Percentiles rank a stretch among this genome's conserved stretches.
These are phyloP conservation scores for Pseudogymnoascus sp. DNA, from an alignment of 2,329 filamentous ascomycete genomes.

Conservation along the genomic window DNA sequence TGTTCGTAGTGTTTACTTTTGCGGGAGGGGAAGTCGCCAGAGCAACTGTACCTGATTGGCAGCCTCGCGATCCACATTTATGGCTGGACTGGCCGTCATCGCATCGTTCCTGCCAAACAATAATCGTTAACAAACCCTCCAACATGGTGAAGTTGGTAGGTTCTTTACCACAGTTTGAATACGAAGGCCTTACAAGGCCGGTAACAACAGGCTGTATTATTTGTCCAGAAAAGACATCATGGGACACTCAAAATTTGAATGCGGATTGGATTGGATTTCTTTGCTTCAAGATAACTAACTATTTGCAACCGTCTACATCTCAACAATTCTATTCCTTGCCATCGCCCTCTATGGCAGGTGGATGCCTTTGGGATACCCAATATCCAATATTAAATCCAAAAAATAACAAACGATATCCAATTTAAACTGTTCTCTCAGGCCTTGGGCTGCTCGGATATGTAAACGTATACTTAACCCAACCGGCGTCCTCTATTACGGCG, in stretches of 20 bases:
- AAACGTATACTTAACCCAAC: background rate
- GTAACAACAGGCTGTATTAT: background rate
- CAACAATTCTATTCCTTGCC: background rate
- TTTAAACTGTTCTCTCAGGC: background rate
- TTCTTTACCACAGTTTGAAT: background rate
- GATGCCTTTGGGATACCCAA: background rate
- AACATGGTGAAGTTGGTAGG: background rate
- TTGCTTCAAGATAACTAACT: background rate
- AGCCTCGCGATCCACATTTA: conserved; percentile 7
- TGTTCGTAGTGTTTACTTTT: conserved; percentile 3
- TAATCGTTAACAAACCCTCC: background rate
- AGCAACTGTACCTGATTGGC: conserved; percentile 4
- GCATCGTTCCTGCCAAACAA: background rate
- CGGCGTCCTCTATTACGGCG: background rate
- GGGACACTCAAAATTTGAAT: background rate
- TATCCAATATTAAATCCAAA: background rate
- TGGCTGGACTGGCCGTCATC: background rate
- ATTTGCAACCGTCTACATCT: background rate
- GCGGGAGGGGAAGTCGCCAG: conserved; percentile 5
- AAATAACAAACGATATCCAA: background rate
- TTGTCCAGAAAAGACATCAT: background rate
- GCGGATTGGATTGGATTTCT: background rate
- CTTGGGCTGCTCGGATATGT: background rate
- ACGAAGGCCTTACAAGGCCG: background rate
- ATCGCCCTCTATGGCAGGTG: background rate